These are phyloP conservation scores for Acaromyces ingoldii DNA, from an alignment of 1,284 basidiomycete genomes.

Conservation along the genomic window DNA sequence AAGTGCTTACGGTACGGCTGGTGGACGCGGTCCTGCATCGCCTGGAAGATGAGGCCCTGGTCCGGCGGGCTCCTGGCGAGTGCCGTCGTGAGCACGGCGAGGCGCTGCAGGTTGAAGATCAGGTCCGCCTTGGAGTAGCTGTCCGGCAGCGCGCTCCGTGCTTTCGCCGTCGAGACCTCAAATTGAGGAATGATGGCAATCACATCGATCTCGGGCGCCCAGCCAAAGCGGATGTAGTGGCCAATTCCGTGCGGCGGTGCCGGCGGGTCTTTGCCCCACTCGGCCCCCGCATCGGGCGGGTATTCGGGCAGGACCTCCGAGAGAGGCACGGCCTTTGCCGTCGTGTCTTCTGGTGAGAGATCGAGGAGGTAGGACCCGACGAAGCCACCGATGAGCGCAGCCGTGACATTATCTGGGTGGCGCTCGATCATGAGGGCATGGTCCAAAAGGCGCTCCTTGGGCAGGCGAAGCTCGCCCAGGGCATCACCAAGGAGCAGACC, in stretches of 20 bases:
- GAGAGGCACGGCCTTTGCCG: conserved; percentile 81
- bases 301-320: conserved; percentile 96
- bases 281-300: conserved; percentile 80
- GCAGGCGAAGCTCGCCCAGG: conserved; percentile 69
- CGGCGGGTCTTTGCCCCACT: conserved; percentile 85
- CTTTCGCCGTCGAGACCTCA: conserved; percentile 92
- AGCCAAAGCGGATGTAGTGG: conserved; percentile 86
- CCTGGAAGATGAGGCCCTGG: conserved; percentile 90
- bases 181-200: conserved; percentile 93
- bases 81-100: conserved; percentile 96
- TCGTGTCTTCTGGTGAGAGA: conserved; percentile 57
- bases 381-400: conserved; percentile 92
- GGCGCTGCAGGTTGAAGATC: conserved; percentile 92
- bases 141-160: conserved; percentile 77
- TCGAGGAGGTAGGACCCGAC: conserved; percentile 95
- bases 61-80: conserved; percentile 85
- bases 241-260: conserved; percentile 84
- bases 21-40: conserved; percentile 97
- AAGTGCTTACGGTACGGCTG: conserved; percentile 89
- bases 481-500: conserved; percentile 85
- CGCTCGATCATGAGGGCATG: conserved; percentile 98
- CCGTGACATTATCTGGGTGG: conserved; percentile 98
- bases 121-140: conserved; percentile 84
- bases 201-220: conserved; percentile 81
- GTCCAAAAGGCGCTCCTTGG: conserved; percentile 74